Base-by-base conservation (phyloP, 352 stramenopile species). In the Pythium aphanidermatum region DNA sequence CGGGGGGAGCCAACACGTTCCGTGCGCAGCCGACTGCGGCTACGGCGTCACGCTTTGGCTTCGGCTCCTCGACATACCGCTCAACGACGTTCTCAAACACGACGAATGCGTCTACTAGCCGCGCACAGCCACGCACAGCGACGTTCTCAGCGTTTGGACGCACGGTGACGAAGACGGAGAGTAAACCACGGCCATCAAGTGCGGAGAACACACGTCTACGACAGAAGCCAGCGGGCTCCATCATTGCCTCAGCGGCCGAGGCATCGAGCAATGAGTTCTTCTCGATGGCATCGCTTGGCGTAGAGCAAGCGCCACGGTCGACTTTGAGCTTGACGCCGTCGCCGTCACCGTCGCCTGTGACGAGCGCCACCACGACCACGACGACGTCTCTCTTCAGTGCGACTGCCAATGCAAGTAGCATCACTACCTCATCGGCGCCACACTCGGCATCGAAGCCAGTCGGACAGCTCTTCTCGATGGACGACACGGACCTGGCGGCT, bases 391-490 rank as follows among this genome's bases (percentile, higher is more conserved):
- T 25, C 16, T 28, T 40, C 19, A 25, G 17, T 13, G 27, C 37
- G 17, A 51, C 13, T 17, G 27, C 35, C n/a, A n/a, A n/a, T n/a
- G n/a, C n/a, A n/a, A n/a, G n/a, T n/a, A n/a, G n/a, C n/a, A n/a
- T n/a, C n/a, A n/a, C n/a, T n/a, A n/a, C n/a, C n/a, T n/a, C n/a
- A n/a, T n/a, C n/a, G n/a, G n/a, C n/a, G n/a, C n/a, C n/a, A n/a
- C n/a, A n/a, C 2, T 34, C 48, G 21, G 24, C 38, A 17, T 33
- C 51, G 13, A 44, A 58, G n/a, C 37, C 56, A 19, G 35, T 37
- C 2, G 36, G 32, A 1, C 50, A 87, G 37, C 55, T 92, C 19
- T 87, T 92, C 42, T 83, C 74, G 13, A 92, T 92, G 72, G 77
- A 88, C 9, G 76, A 89, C 28, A 47, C 74, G 23, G 54, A 63